phyloP scores from a whole-genome alignment of 176 grass and related monocot genomes.

The Melocanna baccifera region DNA sequence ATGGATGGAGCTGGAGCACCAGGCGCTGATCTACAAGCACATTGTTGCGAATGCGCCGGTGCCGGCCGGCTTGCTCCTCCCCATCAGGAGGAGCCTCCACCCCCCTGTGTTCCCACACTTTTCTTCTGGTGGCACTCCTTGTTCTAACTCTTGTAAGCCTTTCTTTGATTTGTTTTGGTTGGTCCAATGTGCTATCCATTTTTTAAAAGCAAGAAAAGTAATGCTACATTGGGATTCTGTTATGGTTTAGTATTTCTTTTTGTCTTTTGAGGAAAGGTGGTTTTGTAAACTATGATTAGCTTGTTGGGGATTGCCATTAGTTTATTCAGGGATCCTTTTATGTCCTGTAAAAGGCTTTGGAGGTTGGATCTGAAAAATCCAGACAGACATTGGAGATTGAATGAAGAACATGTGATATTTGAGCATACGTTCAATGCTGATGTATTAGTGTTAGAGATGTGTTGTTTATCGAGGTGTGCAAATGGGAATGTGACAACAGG shows the following conservation, averaged over 20 bases:
- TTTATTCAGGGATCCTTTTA: neutral
- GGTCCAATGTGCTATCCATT: neutral
- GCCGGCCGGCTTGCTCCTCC: neutral
- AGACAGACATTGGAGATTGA: neutral
- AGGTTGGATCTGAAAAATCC: neutral
- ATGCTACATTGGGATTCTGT: neutral
- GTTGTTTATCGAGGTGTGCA: neutral
- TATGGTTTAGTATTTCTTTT: neutral
- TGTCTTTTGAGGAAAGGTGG: conserved; percentile 9
- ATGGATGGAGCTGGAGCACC: conserved; percentile 95
- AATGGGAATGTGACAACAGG: neutral
- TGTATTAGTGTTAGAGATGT: neutral
- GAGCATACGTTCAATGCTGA: neutral
- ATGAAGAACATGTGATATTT: neutral
- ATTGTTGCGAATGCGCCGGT: neutral
- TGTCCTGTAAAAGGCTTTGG: neutral
- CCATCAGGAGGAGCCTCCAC: conserved; percentile 4
- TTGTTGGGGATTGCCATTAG: conserved; percentile 9
- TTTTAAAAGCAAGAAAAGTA: neutral
- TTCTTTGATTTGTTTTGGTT: neutral
- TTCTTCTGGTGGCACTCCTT: conserved; percentile 1
- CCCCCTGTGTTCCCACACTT: neutral
- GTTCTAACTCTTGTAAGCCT: neutral
- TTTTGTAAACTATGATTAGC: conserved; percentile 10
- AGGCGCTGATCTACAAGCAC: conserved; percentile 84